Percentiles rank a stretch among this genome's conserved stretches.
phyloP scores from a whole-genome alignment of 108 stramenopile genomes.

The Nitzschia sp. region DNA sequence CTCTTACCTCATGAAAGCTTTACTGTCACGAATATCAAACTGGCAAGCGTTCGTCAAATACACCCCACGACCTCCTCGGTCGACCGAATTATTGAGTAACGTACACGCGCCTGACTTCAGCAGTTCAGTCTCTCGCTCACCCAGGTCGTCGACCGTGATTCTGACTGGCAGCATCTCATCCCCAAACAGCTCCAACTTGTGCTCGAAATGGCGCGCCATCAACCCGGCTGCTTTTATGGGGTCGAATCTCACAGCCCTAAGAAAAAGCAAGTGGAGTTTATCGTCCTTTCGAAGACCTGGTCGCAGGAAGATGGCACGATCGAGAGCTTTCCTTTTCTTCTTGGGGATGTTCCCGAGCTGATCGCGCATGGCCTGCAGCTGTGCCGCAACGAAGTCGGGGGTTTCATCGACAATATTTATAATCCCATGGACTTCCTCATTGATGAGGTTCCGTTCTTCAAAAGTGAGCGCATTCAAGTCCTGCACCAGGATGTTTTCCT shows the following conservation, averaged over 20 bases:
- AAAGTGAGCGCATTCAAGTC: slow-evolving; percentile 16
- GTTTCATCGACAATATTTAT: slow-evolving; percentile 6
- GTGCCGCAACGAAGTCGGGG: slow-evolving; percentile 4
- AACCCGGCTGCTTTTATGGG: slow-evolving; percentile 16
- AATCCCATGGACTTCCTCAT: slow-evolving; percentile 30
- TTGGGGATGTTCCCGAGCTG: neutral
- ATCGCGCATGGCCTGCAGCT: neutral
- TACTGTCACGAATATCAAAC: neutral
- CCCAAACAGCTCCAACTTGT: slow-evolving; percentile 27
- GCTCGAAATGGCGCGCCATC: slow-evolving; percentile 12
- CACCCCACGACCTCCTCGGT: neutral
- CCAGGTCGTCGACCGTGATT: slow-evolving; percentile 18
- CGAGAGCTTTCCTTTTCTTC: neutral
- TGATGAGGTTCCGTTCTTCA: slow-evolving; percentile 20
- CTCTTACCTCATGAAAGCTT: neutral
- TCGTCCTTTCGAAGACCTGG: slow-evolving; percentile 9
- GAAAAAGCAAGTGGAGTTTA: slow-evolving; percentile 20
- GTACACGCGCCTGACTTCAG: neutral
- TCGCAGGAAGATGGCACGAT: slow-evolving; percentile 10
- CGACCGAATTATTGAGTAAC: neutral
- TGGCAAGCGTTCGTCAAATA: neutral
- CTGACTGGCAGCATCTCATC: neutral
- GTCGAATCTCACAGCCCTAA: slow-evolving; percentile 22
- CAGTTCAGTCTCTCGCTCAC: neutral
- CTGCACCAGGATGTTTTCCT: neutral